A percentile compares a stretch with the other conserved stretches of the same genome.
These are phyloP conservation scores for Kuraishia capsulata DNA, from an alignment of 805 yeast species.

Conservation along the genomic window DNA sequence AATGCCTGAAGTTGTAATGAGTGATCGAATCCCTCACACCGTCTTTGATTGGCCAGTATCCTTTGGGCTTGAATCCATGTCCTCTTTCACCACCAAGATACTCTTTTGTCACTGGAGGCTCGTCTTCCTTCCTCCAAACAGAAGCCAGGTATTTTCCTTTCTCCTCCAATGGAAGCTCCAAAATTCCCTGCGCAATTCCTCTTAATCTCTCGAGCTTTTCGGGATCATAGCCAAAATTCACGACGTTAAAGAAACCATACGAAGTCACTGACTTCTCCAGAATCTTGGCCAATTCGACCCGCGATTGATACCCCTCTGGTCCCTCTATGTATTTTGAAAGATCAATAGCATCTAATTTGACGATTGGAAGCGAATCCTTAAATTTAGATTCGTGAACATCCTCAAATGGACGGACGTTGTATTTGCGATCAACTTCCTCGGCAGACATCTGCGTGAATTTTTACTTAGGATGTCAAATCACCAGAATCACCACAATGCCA, in stretches of 20 bases:
- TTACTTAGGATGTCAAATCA: too few species aligned
- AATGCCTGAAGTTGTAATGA: slow-evolving; percentile 32
- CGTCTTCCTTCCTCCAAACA: slow-evolving; percentile 14
- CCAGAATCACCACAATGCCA: too few species aligned
- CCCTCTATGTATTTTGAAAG: slow-evolving; percentile 28
- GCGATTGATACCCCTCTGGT: slow-evolving; percentile 18
- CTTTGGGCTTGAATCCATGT: slow-evolving; percentile 36
- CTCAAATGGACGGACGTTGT: slow-evolving; percentile 22
- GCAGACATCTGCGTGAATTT: background rate
- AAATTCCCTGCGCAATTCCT: slow-evolving; percentile 29
- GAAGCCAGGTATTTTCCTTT: slow-evolving; percentile 29
- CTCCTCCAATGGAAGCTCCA: slow-evolving; percentile 29
- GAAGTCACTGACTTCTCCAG: slow-evolving; percentile 30
- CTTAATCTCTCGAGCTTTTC: slow-evolving; percentile 24
- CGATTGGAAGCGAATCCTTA: slow-evolving; percentile 8
- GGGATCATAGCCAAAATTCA: slow-evolving; percentile 28
- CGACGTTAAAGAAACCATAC: slow-evolving; percentile 33
- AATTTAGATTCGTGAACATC: slow-evolving; percentile 16
- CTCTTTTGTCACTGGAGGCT: slow-evolving; percentile 16
- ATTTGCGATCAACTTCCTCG: slow-evolving; percentile 11
- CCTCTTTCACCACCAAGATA: slow-evolving; percentile 37
- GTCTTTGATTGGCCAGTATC: slow-evolving; percentile 37
- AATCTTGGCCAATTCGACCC: slow-evolving; percentile 24
- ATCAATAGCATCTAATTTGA: slow-evolving; percentile 27
- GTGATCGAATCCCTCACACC: slow-evolving; percentile 34